Evolutionary conservation across 345 rosid genomes (phyloP), one percentile per base, ranked within the genome.

Genomic region (Ceriops decandra): DNA sequence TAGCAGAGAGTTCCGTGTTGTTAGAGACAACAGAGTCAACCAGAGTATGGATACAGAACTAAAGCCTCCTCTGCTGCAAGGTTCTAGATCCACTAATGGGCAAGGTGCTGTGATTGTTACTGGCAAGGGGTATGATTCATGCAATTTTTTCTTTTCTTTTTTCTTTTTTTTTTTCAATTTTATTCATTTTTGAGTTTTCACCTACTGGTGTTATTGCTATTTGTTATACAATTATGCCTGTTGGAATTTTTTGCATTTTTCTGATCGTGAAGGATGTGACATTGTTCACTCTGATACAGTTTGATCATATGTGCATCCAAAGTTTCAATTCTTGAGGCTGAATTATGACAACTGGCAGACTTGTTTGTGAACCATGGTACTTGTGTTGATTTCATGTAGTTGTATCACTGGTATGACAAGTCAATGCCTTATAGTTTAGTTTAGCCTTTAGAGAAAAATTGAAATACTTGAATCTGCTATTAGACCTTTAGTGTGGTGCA

Each of bases 21-120:
- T 90, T 73, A 83, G 87, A 71, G 96, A 90, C 82, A 92, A 87
- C 74, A 86, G 93, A 74, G 76, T 85, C 69, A 87, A 76, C 56
- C 79, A 36, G 51, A 83, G 71, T 74, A 60, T 75, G 67, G 72
- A 64, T 79, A 75, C 54, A 67, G 96, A 88, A 64, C 46, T 35
- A 26, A 85, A 83, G 68, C 79, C 86, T 69, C 74, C 81, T 62
- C 66, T 74, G 17, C 68, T 57, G 28, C 81, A 77, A 63, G 75
- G 67, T 47, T 77, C 79, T 31, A 66, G 68, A 13, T 77, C 84
- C 60, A 38, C 70, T 57, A 72, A 70, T 17, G 83, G 77, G 53
- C 72, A 80, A 62, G 81, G 70, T 31, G 51, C 20, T 46, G 67
- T 64, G 21, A 58, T 47, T 76, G 70, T 27, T 35, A 64, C 80